A percentile compares a stretch with the other conserved stretches of the same genome.
Evolutionary conservation across 371 early-diverging fungal species (phyloP).

Genomic region (Gilbertella persicaria): DNA sequence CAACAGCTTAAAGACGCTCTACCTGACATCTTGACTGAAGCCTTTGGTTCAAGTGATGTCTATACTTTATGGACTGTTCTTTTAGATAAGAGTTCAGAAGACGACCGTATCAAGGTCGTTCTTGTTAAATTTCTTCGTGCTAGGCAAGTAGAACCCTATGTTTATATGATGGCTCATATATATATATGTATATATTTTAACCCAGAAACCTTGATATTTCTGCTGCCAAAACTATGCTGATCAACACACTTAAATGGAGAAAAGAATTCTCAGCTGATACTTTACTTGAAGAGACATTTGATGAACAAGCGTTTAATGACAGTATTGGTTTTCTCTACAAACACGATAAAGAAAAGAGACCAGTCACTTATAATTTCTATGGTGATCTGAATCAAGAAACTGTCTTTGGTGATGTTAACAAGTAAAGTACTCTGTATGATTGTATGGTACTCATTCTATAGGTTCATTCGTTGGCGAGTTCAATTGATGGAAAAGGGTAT

Average conservation of each 20-base stretch:
- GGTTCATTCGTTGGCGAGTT: conserved; percentile 67
- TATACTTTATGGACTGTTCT: conserved; percentile 55
- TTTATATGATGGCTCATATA: not conserved
- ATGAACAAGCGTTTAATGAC: conserved; percentile 5
- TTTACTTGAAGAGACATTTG: conserved; percentile 48
- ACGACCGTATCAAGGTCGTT: conserved; percentile 57
- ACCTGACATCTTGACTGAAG: conserved; percentile 42
- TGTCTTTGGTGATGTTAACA: conserved; percentile 57
- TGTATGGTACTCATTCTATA: conserved; percentile 2
- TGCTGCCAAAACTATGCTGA: conserved; percentile 52
- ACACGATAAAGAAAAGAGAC: conserved; percentile 51
- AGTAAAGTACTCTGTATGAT: conserved; percentile 11
- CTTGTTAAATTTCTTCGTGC: conserved; percentile 61
- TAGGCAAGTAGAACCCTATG: conserved; percentile 36
- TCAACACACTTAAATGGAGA: conserved; percentile 55
- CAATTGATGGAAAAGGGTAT: conserved; percentile 65
- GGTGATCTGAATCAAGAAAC: conserved; percentile 55
- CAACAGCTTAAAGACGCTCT: conserved; percentile 46
- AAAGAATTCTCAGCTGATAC: conserved; percentile 50
- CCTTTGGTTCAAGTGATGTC: conserved; percentile 30
- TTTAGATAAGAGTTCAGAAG: conserved; percentile 43
- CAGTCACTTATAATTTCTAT: conserved; percentile 66
- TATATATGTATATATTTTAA: not conserved
- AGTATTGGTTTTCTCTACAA: conserved; percentile 52
- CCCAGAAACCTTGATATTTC: conserved; percentile 38